Percentiles rank a stretch among this genome's conserved stretches.
phyloP scores from a whole-genome alignment of 768 basidiomycete genomes.

The Terana coerulea region DNA sequence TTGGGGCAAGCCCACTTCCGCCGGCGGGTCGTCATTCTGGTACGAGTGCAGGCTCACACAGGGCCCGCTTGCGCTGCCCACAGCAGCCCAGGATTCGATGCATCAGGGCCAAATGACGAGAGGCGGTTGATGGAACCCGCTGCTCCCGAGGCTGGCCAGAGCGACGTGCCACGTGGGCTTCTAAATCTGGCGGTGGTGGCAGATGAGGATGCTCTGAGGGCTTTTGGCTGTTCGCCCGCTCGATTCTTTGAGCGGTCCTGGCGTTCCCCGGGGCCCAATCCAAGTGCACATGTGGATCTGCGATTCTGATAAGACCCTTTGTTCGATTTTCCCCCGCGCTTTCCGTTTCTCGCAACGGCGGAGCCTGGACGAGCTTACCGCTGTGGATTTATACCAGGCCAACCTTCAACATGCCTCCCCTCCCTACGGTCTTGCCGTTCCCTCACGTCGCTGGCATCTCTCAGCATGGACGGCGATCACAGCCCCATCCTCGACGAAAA shows the following conservation, averaged over 20 bases:
- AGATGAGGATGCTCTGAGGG: constrained; percentile 19
- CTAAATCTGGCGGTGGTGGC: constrained; percentile 2
- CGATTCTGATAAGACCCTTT: constrained; percentile 11
- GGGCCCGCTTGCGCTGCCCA: no score
- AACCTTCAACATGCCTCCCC: neutral
- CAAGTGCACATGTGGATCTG: constrained; percentile 12
- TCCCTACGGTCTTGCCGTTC: neutral
- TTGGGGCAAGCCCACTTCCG: no score
- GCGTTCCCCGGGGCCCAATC: constrained; percentile 11
- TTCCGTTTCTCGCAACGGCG: constrained; percentile 5
- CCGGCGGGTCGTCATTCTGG: no score
- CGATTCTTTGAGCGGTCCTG: constrained; percentile 8
- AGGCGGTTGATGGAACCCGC: neutral
- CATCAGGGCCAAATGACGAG: neutral
- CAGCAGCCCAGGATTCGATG: neutral
- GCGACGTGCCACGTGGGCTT: constrained; percentile 12
- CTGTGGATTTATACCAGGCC: constrained; percentile 10
- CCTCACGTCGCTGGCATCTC: neutral
- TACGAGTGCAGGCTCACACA: no score
- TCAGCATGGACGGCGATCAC: constrained; percentile 17
- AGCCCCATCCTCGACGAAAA: constrained; percentile 16
- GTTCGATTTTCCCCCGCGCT: constrained; percentile 3
- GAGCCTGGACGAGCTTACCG: constrained; percentile 7
- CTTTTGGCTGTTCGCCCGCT: constrained; percentile 29
- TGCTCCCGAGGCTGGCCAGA: neutral